Evolutionary conservation across 768 basidiomycete species (phyloP).

Genomic region (Candolleomyces eurysporus): DNA sequence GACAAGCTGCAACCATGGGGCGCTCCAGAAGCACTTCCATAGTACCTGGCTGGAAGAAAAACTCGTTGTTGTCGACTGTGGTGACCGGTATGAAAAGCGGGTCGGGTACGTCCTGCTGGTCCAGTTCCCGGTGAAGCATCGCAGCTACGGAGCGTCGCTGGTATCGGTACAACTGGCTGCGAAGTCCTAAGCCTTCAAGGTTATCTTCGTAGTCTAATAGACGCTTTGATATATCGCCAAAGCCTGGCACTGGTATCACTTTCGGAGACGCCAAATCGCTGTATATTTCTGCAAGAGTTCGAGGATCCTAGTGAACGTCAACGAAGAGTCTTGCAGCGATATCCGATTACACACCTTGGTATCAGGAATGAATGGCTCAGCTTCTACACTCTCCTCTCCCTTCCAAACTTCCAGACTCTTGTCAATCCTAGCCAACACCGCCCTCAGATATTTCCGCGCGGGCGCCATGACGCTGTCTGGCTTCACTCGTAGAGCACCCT

Average conservation of each 20-base stretch:
- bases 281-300: constrained; percentile 71
- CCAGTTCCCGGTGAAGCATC: constrained; percentile 66
- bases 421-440: constrained; percentile 48
- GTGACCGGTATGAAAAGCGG: constrained; percentile 57
- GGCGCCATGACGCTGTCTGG: constrained; percentile 32
- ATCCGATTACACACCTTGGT: constrained; percentile 24
- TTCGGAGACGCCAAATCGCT: constrained; percentile 61
- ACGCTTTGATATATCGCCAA: constrained; percentile 30
- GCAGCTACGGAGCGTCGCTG: constrained; percentile 70
- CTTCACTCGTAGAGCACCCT: constrained; percentile 47
- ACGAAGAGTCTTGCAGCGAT: constrained; percentile 1
- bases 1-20: constrained; percentile 48
- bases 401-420: constrained; percentile 36
- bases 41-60: constrained; percentile 68
- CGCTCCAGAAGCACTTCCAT: constrained; percentile 57
- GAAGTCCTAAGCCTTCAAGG: constrained; percentile 49
- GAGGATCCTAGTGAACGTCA: constrained; percentile 49
- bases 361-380: constrained; percentile 18
- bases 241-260: constrained; percentile 26
- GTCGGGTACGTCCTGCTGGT: constrained; percentile 42
- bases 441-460: constrained; percentile 41
- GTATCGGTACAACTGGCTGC: constrained; percentile 57
- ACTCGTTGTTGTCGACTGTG: constrained; percentile 44
- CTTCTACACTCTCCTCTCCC: constrained; percentile 34
- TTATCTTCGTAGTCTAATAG: constrained; percentile 38